Evolutionary conservation across 2,329 filamentous ascomycete genomes (phyloP).

Genomic region (Sporothrix globosa): DNA sequence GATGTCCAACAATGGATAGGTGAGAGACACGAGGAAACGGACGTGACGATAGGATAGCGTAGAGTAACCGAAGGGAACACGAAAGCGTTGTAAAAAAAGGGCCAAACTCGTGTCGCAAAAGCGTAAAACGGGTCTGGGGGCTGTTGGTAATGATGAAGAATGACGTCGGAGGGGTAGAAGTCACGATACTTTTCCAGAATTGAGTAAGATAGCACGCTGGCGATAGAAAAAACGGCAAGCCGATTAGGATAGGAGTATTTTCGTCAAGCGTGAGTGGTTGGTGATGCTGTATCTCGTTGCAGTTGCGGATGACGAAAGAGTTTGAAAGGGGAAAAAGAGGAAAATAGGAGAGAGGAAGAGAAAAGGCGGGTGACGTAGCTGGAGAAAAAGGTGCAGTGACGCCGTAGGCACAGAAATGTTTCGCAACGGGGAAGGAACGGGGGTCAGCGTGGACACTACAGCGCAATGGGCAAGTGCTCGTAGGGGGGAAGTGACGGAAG

Average conservation of each 20-base stretch:
- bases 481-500: not conserved
- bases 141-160: conserved; percentile 17
- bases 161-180: not conserved
- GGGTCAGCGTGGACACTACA: conserved; percentile 8
- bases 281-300: conserved; percentile 25
- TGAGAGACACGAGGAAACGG: not conserved
- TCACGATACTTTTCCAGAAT: not conserved
- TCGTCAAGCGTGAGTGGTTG: conserved; percentile 23
- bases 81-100: not conserved
- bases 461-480: conserved; percentile 20
- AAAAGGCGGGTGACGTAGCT: conserved; percentile 37
- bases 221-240: conserved; percentile 12
- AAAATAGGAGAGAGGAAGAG: conserved; percentile 23
- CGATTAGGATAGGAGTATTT: conserved; percentile 6
- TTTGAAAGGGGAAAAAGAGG: conserved; percentile 30
- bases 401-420: conserved; percentile 28
- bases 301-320: conserved; percentile 31
- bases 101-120: conserved; percentile 16
- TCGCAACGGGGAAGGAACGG: conserved; percentile 28
- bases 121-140: conserved; percentile 13
- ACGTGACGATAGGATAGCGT: not conserved
- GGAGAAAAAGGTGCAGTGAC: conserved; percentile 35
- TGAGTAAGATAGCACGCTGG: too few relatives aligned
- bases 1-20: not conserved
- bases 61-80: not conserved